These are phyloP conservation scores for Leucocoprinus leucothites DNA, from an alignment of 768 basidiomycete species.

Conservation along the genomic window DNA sequence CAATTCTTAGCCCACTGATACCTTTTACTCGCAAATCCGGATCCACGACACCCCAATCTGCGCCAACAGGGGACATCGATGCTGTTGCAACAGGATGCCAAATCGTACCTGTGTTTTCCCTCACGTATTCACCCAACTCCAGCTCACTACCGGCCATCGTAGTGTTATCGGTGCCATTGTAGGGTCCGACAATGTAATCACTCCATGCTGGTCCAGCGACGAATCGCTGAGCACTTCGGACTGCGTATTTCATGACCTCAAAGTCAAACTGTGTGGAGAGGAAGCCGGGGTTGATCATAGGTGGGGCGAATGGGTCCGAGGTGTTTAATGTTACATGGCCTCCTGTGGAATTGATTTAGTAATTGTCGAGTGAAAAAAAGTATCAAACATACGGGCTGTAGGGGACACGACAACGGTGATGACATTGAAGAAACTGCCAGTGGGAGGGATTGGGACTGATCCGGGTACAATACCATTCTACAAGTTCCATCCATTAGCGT, in stretches of 20 bases:
- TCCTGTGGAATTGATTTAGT: no score
- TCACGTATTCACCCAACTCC: neutral
- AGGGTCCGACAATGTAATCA: slow-evolving; percentile 5
- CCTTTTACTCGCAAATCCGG: no score
- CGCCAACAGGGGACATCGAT: no score
- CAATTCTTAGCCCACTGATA: no score
- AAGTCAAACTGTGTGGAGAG: slow-evolving; percentile 4
- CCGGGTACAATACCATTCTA: no score
- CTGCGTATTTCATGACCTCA: slow-evolving; percentile 5
- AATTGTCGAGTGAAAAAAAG: no score
- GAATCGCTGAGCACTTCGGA: slow-evolving; percentile 7
- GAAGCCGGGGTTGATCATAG: slow-evolving; percentile 13
- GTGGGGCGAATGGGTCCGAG: neutral
- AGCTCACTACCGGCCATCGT: neutral
- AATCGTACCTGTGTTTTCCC: no score
- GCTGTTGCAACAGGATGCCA: no score
- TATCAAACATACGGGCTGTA: no score
- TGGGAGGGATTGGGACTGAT: slow-evolving; percentile 10
- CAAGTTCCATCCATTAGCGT: no score
- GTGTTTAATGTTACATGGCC: no score
- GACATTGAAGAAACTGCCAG: slow-evolving; percentile 19
- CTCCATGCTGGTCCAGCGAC: slow-evolving; percentile 4
- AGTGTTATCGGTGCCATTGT: neutral
- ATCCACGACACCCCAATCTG: no score
- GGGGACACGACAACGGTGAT: neutral